Evolutionary conservation across 176 grass and related monocot genomes (phyloP).

Genomic region (Hordeum vulgare): MorexV3_pseudomolecules_assembly NC_058519.1:5862025-5862524

Average conservation of each 20-base stretch:
- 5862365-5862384: background rate
- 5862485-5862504: background rate
- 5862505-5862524: background rate
- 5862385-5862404: constrained; percentile 21
- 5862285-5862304: background rate
- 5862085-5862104: constrained; percentile 22
- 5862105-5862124: background rate
- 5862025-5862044: background rate
- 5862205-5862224: background rate
- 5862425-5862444: background rate
- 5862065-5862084: background rate
- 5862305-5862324: background rate
- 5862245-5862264: constrained; percentile 18
- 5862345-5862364: background rate
- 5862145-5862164: background rate
- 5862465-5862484: background rate
- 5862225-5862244: background rate
- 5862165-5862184: background rate
- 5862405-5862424: background rate
- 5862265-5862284: background rate
- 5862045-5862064: background rate
- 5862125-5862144: background rate
- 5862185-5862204: constrained; percentile 4
- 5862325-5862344: constrained; percentile 1
- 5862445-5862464: background rate